phyloP scores from a whole-genome alignment of 2,329 filamentous ascomycete species.

The Furcasterigmium furcatum region DNA sequence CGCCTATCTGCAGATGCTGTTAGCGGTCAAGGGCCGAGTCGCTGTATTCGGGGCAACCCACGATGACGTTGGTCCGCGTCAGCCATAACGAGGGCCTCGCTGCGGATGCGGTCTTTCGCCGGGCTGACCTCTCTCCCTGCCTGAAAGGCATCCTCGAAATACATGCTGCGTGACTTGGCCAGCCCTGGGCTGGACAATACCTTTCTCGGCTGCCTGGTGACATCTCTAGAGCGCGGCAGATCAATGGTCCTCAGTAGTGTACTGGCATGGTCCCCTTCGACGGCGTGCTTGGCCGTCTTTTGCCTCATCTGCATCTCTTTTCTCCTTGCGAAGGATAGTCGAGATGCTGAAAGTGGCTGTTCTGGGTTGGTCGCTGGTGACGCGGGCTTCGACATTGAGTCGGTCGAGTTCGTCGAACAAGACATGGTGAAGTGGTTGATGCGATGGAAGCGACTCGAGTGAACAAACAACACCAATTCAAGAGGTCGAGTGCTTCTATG shows the following conservation, averaged over 20 bases:
- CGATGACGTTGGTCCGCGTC: conserved; percentile 63
- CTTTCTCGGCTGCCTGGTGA: conserved; percentile 21
- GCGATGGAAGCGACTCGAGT: no score
- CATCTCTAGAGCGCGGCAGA: conserved; percentile 40
- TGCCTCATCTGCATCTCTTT: conserved; percentile 18
- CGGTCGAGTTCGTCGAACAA: no score
- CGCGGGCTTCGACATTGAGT: no score
- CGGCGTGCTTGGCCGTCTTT: conserved; percentile 17
- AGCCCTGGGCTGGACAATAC: conserved; percentile 26
- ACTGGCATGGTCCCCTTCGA: conserved; percentile 32
- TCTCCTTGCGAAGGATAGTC: conserved; percentile 25
- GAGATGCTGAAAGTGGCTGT: conserved; percentile 8
- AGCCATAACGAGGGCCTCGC: conserved; percentile 57
- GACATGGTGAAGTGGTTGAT: no score
- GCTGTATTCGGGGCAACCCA: no score
- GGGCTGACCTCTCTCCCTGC: conserved; percentile 24
- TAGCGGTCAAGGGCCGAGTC: background rate
- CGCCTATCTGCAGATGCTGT: conserved; percentile 54
- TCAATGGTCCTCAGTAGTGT: conserved; percentile 25
- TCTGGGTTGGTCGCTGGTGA: no score
- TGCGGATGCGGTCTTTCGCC: conserved; percentile 42
- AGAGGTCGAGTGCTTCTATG: no score
- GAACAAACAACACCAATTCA: no score
- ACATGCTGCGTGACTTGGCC: conserved; percentile 34
- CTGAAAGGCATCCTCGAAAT: conserved; percentile 44